Percentiles rank a stretch among this genome's conserved stretches.
phyloP scores from a whole-genome alignment of 75 land plant genomes.

The Pinus albicaulis region DNA sequence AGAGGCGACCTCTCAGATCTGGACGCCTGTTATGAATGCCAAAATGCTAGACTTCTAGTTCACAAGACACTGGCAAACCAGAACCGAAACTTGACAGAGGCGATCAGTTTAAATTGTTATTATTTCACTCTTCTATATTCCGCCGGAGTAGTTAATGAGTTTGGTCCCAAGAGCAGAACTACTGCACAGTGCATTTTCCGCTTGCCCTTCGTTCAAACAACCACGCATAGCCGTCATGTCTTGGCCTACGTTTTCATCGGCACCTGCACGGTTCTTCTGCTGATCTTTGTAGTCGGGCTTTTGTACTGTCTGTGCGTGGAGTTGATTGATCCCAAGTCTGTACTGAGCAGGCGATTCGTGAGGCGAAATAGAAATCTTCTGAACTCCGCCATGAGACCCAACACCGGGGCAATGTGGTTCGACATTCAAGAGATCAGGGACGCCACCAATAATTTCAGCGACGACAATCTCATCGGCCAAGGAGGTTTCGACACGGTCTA shows the following conservation, averaged over 20 bases:
- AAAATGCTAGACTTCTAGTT: constrained; percentile 21
- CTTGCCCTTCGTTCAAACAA: background rate
- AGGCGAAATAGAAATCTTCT: constrained; percentile 6
- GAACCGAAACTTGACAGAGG: background rate
- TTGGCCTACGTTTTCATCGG: constrained; percentile 19
- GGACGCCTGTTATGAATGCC: constrained; percentile 47
- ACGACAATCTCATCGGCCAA: constrained; percentile 21
- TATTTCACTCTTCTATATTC: constrained; percentile 49
- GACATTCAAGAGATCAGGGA: constrained; percentile 21
- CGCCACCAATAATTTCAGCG: constrained; percentile 36
- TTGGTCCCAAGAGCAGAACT: constrained; percentile 33
- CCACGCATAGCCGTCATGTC: background rate
- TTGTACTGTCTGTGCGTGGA: too few relatives aligned
- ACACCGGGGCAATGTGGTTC: constrained; percentile 12
- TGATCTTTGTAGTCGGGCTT: constrained; percentile 3
- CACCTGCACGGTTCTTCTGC: constrained; percentile 11
- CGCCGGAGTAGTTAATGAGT: constrained; percentile 39
- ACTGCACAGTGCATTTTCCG: constrained; percentile 47
- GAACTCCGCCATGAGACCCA: background rate
- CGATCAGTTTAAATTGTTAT: constrained; percentile 25
- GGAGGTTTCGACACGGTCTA: constrained; percentile 36
- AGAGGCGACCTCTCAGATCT: constrained; percentile 9
- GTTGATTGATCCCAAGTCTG: too few relatives aligned
- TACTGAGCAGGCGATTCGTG: background rate
- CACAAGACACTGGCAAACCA: background rate